These are phyloP conservation scores for Suillus bovinus DNA, from an alignment of 768 basidiomycete species.

Conservation along the genomic window DNA sequence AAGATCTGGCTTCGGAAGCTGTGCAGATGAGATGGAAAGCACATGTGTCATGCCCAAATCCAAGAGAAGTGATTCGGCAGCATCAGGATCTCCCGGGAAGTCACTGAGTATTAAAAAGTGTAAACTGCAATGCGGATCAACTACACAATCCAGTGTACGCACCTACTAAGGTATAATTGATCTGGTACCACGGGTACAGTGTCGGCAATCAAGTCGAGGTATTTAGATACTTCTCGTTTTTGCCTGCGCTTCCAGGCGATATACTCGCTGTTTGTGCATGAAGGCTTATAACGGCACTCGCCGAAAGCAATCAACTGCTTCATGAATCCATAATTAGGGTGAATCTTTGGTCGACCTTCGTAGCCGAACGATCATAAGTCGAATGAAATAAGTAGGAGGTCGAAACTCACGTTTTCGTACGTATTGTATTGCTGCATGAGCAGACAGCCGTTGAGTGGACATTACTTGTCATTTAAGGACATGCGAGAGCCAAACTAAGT, in stretches of 20 bases:
- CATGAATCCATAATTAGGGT: conserved; percentile 51
- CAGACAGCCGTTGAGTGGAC: conserved; percentile 43
- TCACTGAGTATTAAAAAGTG: conserved; percentile 38
- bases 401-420: conserved; percentile 47
- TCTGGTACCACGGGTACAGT: conserved; percentile 52
- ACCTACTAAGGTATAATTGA: conserved; percentile 55
- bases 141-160: conserved; percentile 2
- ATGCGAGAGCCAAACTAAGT: conserved; percentile 4
- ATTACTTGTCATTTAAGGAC: conserved; percentile 42
- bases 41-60: conserved; percentile 56
- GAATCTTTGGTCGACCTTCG: conserved; percentile 38
- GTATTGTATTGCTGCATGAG: conserved; percentile 46
- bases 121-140: not conserved
- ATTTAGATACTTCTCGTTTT: conserved; percentile 51
- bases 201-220: conserved; percentile 52
- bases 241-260: conserved; percentile 59
- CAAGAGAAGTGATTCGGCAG: conserved; percentile 49
- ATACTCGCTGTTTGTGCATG: conserved; percentile 44
- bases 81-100: conserved; percentile 53
- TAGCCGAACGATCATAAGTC: conserved; percentile 15
- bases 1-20: conserved; percentile 35
- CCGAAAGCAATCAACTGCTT: conserved; percentile 58
- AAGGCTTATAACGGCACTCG: conserved; percentile 49
- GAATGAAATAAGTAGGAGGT: conserved; percentile 7
- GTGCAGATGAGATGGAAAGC: conserved; percentile 55